Base-by-base conservation (phyloP, 352 stramenopile genomes). In the Phytophthora cactorum region DNA sequence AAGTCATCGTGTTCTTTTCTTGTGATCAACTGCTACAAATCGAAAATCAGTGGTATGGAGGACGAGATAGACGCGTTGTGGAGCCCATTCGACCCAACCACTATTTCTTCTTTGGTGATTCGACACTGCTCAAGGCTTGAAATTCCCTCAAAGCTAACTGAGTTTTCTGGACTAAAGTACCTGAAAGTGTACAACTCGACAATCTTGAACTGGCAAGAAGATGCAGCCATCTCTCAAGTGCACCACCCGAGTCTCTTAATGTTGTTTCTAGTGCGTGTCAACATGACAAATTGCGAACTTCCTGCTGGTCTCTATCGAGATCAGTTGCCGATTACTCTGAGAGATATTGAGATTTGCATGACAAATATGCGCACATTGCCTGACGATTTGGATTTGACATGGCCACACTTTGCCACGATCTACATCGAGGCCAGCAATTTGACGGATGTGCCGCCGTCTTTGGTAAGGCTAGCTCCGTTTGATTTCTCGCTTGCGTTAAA, bases 281-380 rank as follows among this genome's bases (percentile, higher is more conserved):
- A 25, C 3, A 15, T 55, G 17, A 17, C 49, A 6, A 39, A 55
- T 4, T 27, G 49, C 11, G 28, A 43, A 28, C 6, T 58, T 15
- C 53, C 50, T 2, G 54, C 56, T 15, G 57, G 58, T 5, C 17
- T 60, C 22, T 38, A 66, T 1, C 50, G 55, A 10, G 22, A 25
- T 15, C 64, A 78, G 12, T 71, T 65, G 1, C 61, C 66, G 1
- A 15, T 22, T 17, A 27, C 17, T 31, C 38, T 69, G n/a, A 11
- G 22, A 2, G 68, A 86, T 32, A 63, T 89, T 10, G 74, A 79
- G 38, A 61, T 88, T 52, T 70, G 39, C 2, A 39, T 60, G 10
- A 73, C 66, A 25, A 88, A 82, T 44, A 45, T 89, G 15, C 70
- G 50, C 0, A 44, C 65, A 1, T 47, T 88, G 1, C 79, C 82